Percentiles rank a stretch among this genome's conserved stretches.
These are phyloP conservation scores for Tympanopsis confertula DNA, from an alignment of 2,329 filamentous ascomycete species.

Conservation along the genomic window DNA sequence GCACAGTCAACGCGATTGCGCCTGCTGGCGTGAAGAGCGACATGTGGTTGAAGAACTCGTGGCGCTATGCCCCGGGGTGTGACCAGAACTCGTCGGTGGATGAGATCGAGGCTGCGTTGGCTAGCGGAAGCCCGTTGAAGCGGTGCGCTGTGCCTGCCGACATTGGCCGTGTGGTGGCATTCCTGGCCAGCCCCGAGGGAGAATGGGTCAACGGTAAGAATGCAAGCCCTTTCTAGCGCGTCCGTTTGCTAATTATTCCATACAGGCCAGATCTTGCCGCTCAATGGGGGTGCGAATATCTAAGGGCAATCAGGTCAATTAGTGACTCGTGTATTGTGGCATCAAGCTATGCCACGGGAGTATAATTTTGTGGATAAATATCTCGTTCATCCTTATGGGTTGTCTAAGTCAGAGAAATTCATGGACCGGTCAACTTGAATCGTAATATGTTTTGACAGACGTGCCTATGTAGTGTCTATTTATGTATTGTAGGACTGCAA, in stretches of 20 bases:
- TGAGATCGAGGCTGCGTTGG: neutral
- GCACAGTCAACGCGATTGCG: constrained; percentile 1
- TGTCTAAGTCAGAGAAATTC: no score
- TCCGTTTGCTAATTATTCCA: neutral
- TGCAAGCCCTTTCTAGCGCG: no score
- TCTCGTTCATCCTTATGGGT: no score
- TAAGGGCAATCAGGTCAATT: no score
- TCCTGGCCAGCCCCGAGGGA: neutral
- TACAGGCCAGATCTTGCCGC: neutral
- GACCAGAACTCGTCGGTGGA: neutral
- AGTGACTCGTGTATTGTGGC: no score
- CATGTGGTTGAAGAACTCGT: neutral
- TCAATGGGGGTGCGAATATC: constrained; percentile 1
- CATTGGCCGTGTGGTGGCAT: neutral
- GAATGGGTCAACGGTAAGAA: constrained; percentile 1
- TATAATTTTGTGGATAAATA: no score
- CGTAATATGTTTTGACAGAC: no score
- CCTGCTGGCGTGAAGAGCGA: neutral
- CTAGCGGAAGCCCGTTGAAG: neutral
- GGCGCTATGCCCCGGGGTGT: neutral
- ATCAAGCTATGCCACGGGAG: no score
- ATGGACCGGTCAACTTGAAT: no score
- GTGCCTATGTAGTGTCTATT: no score
- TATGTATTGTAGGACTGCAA: no score
- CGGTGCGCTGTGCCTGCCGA: neutral